Evolutionary conservation across 345 rosid genomes (phyloP), one percentile per base, ranked within the genome.

Genomic region (Sisymbrium irio): DNA sequence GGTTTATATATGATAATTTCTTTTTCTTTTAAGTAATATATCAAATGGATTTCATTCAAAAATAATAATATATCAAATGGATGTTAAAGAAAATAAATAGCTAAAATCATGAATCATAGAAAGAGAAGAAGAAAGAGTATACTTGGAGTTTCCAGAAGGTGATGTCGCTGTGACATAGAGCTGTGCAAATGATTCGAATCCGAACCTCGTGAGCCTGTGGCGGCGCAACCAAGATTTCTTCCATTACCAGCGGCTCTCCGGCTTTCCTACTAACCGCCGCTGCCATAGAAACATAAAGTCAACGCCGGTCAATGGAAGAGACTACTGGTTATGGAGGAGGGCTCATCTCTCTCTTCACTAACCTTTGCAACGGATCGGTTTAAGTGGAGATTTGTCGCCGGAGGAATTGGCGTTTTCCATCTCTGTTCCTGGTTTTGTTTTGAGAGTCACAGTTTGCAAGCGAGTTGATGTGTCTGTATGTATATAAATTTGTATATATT

Each of bases 101-200:
- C 27, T 47, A 55, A 22, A 60, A 60, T 22, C 32, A 39, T 4
- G 1, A 39, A 61, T 25, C 33, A 4, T 32, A 32, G 41, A 65
- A 22, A 13, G 32, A 63, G 63, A 40, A 50, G n/a, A 22, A 36
- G 9, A 32, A 57, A 46, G n/a, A 65, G 30, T 17, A 42, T 7
- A 90, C 98, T 91, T 84, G 80, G 67, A 89, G 40, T 77, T 77
- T 84, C 97, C 96, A 93, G 60, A 89, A 91, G 20, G 84, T 83
- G 44, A 93, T 22, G 54, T 93, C 96, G 69, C 94, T 93, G 53
- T 88, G 70, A 74, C 97, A 93, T 6, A 93, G 87, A 46, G 96
- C 79, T 0, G 97, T 84, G 74, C 97, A 93, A 42, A 86, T 83
- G 62, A 89, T 80, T 62, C 86, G 83, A 37, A 93, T 73, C 62